Percentiles rank a stretch among this genome's conserved stretches.
Evolutionary conservation across 2,329 filamentous ascomycete species (phyloP).

Genomic region (Epichloe coenophiala): DNA sequence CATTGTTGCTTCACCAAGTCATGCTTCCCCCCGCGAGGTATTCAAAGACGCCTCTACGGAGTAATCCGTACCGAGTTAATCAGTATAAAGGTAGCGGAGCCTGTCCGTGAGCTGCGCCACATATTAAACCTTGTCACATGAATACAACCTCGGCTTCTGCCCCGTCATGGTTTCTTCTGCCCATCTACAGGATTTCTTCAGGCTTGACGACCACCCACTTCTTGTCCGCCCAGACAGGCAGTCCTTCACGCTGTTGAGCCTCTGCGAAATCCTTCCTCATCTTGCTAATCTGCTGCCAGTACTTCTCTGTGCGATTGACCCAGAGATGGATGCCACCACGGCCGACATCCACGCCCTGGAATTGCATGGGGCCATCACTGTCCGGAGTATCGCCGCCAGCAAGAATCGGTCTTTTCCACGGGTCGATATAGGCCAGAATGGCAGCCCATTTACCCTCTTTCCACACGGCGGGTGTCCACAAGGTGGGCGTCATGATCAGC

Average conservation of each 20-base stretch:
- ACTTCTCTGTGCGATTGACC: slow-evolving; percentile 25
- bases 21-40: too few species aligned
- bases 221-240: slow-evolving; percentile 28
- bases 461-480: slow-evolving; percentile 31
- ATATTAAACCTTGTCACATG: too few species aligned
- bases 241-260: slow-evolving; percentile 20
- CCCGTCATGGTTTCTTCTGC: neutral
- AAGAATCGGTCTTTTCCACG: slow-evolving; percentile 29
- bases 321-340: slow-evolving; percentile 28
- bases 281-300: slow-evolving; percentile 20
- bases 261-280: slow-evolving; percentile 23
- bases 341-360: slow-evolving; percentile 28
- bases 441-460: slow-evolving; percentile 30
- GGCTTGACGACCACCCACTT: slow-evolving; percentile 31
- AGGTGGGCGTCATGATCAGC: slow-evolving; percentile 24
- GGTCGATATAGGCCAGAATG: slow-evolving; percentile 28
- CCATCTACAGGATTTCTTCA: slow-evolving; percentile 21
- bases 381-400: slow-evolving; percentile 29
- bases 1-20: too few species aligned
- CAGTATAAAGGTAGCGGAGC: too few species aligned
- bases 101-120: too few species aligned
- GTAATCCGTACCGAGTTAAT: too few species aligned
- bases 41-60: too few species aligned
- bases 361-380: slow-evolving; percentile 30
- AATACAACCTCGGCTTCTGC: too few species aligned